phyloP scores from a whole-genome alignment of 805 yeast genomes.

The Candida hispaniensis region DNA sequence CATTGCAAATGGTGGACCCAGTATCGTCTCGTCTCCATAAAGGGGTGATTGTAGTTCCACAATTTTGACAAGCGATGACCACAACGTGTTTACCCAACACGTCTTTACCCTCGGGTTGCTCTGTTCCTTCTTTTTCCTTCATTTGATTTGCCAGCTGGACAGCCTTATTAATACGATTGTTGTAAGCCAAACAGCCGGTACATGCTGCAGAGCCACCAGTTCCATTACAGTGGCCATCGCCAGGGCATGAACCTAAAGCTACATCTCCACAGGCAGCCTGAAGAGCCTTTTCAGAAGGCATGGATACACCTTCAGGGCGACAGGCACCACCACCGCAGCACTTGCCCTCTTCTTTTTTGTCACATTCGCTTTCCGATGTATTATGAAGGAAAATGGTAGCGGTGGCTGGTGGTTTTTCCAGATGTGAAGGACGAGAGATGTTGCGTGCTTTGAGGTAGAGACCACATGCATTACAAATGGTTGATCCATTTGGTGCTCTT shows the following conservation, averaged over 20 bases:
- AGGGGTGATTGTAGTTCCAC: constrained; percentile 79
- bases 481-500: constrained; percentile 82
- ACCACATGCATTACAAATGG: constrained; percentile 95
- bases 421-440: constrained; percentile 53
- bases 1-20: constrained; percentile 80
- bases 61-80: constrained; percentile 71
- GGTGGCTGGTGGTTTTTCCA: constrained; percentile 47
- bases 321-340: constrained; percentile 13
- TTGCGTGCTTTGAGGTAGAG: constrained; percentile 54
- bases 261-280: constrained; percentile 15
- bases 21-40: constrained; percentile 74
- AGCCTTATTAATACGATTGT: constrained; percentile 40
- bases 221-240: constrained; percentile 76
- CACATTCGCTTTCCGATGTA: constrained; percentile 7
- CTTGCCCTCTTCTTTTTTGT: constrained; percentile 11
- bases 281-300: constrained; percentile 14
- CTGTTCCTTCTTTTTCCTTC: constrained; percentile 15
- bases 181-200: constrained; percentile 72
- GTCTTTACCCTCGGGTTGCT: constrained; percentile 7
- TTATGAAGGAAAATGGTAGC: constrained; percentile 33
- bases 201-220: constrained; percentile 78
- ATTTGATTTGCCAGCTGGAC: constrained; percentile 18
- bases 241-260: constrained; percentile 39
- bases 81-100: constrained; percentile 34
- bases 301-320: constrained; percentile 3